Percentiles rank a stretch among this genome's conserved stretches.
Evolutionary conservation across 768 basidiomycete genomes (phyloP).

Genomic region (Auricularia cornea): DNA sequence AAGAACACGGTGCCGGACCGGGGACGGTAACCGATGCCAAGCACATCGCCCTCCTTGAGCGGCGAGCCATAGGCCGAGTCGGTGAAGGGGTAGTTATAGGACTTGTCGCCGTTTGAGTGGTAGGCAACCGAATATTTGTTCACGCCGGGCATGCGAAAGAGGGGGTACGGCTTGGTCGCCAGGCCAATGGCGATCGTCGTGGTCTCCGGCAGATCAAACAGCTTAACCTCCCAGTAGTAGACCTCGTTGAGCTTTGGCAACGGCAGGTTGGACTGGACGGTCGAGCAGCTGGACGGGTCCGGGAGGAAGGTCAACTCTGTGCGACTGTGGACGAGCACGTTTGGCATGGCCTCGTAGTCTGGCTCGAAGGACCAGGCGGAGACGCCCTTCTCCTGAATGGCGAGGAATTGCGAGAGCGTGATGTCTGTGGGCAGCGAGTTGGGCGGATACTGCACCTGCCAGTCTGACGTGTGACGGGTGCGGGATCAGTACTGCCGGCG

Average conservation of each 20-base stretch:
- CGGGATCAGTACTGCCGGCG: not conserved
- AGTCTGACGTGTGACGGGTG: slow-evolving; percentile 40
- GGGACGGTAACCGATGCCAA: slow-evolving; percentile 93
- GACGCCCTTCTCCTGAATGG: slow-evolving; percentile 98
- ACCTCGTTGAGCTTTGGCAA: slow-evolving; percentile 97
- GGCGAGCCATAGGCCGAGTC: slow-evolving; percentile 71
- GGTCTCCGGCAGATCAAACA: slow-evolving; percentile 88
- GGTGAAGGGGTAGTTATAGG: slow-evolving; percentile 94
- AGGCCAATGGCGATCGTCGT: slow-evolving; percentile 90
- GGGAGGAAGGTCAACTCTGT: slow-evolving; percentile 98
- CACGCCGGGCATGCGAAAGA: slow-evolving; percentile 84
- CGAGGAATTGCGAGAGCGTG: slow-evolving; percentile 95
- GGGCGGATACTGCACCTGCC: slow-evolving; percentile 82
- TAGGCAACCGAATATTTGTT: slow-evolving; percentile 88
- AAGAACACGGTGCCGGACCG: slow-evolving; percentile 98
- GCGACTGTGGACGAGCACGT: slow-evolving; percentile 85
- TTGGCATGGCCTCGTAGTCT: slow-evolving; percentile 91
- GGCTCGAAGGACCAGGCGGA: slow-evolving; percentile 99
- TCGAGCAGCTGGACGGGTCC: slow-evolving; percentile 90
- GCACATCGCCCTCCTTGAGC: slow-evolving; percentile 89
- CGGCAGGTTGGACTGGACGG: slow-evolving; percentile 93
- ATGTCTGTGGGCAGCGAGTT: slow-evolving; percentile 98
- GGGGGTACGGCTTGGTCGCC: slow-evolving; percentile 94
- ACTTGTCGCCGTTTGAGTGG: slow-evolving; percentile 94
- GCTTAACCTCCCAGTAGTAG: slow-evolving; percentile 99